Evolutionary conservation across 2,329 filamentous ascomycete species (phyloP), one percentile per base, ranked within the genome.

Genomic region (Rhytidhysteron rufulum): DNA sequence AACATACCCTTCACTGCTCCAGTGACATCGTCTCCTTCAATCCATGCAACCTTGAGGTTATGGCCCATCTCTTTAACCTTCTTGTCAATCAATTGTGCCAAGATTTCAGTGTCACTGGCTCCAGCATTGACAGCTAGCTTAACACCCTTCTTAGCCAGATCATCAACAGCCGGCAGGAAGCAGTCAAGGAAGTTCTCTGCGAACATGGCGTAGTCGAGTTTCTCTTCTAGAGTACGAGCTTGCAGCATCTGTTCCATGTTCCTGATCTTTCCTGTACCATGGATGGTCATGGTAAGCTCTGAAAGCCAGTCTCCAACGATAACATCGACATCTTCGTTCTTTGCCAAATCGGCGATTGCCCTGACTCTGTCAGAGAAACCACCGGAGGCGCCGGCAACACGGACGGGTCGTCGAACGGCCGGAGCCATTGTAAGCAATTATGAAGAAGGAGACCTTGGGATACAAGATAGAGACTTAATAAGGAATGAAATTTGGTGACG

Each of bases 291-390:
- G 24, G 40, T 45, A 9, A 36, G 31, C 18, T 45, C 42, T 2
- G 39, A 42, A 24, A 60, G 50, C 56, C 57, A 60, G 44, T 60
- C 55, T 32, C 57, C 56, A 15, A 60, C 54, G 31, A 60, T 63
- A 18, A 62, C 54, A 43, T 63, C 58, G 32, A 61, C 45, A 18
- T 58, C 55, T 32, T 57, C 53, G 34, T 53, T 48, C 44, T 63
- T 62, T 27, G 68, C 68, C n/a, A 71, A 57, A 22, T 64, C 63
- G 20, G 57, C 48, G 39, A 69, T 69, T 41, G 68, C 68, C 16
- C 66, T 60, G 43, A 69, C 64, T 25, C 68, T 60, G 49, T 70
- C 68, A 16, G 66, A 67, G 55, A 70, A 70, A 21, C 67, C 67
- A 20, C 69, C 68, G 13, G 66, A 69, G 31, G 67, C 61, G 41